phyloP scores from a whole-genome alignment of 768 basidiomycete genomes.

The Tylopilus balloui region DNA sequence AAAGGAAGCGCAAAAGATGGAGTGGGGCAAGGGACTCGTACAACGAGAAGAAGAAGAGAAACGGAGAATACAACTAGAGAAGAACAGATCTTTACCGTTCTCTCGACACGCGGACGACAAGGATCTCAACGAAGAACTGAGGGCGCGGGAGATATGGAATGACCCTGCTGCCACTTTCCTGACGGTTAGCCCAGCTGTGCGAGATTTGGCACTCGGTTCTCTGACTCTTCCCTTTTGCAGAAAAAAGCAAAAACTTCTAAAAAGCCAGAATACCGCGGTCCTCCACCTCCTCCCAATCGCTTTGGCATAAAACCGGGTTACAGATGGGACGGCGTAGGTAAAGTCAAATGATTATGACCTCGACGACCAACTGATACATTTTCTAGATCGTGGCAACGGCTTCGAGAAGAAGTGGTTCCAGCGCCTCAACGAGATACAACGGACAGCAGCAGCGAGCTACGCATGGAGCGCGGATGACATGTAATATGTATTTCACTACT shows the following conservation, averaged over 20 bases:
- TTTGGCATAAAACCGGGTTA: slow-evolving; percentile 95
- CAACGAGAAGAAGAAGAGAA: slow-evolving; percentile 80
- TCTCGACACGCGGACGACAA: slow-evolving; percentile 79
- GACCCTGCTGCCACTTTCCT: slow-evolving; percentile 97
- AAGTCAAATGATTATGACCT: slow-evolving; percentile 20
- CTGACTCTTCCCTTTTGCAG: slow-evolving; percentile 35
- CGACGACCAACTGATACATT: slow-evolving; percentile 3
- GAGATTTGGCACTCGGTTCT: background rate
- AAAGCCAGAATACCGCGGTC: slow-evolving; percentile 82
- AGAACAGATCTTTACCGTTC: slow-evolving; percentile 60
- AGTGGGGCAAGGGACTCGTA: slow-evolving; percentile 95
- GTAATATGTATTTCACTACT: slow-evolving; percentile 39
- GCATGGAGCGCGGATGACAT: slow-evolving; percentile 92
- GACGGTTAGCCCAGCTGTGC: slow-evolving; percentile 49
- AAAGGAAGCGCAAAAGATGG: slow-evolving; percentile 87
- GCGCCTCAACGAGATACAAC: slow-evolving; percentile 66
- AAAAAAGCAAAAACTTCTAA: slow-evolving; percentile 77
- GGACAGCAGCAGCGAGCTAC: slow-evolving; percentile 68
- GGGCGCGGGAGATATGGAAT: slow-evolving; percentile 84
- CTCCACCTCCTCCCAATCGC: slow-evolving; percentile 88
- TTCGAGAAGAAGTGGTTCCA: slow-evolving; percentile 95
- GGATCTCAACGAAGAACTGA: slow-evolving; percentile 81
- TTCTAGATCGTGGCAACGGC: slow-evolving; percentile 81
- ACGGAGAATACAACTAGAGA: slow-evolving; percentile 59
- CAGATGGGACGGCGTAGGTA: slow-evolving; percentile 98